phyloP scores from a whole-genome alignment of 257 asterid genomes.

The Avicennia marina region DNA sequence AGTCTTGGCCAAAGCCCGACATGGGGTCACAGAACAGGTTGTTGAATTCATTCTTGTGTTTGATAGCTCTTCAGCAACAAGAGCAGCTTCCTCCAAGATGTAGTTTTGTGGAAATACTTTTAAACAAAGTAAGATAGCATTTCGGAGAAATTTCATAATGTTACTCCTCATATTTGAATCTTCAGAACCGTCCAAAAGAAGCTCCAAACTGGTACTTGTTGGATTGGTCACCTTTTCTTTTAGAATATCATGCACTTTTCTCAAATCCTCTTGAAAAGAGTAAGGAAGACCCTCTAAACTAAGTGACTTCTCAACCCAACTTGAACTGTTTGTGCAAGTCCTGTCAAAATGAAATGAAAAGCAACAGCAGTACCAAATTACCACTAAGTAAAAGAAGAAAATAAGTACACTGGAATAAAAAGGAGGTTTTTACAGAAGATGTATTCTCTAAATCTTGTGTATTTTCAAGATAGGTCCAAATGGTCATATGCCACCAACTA shows the following conservation, averaged over 20 bases:
- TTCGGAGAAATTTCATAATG: constrained; percentile 79
- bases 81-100: constrained; percentile 88
- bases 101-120: constrained; percentile 70
- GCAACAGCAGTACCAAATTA: not conserved
- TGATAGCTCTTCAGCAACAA: constrained; percentile 87
- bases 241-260: constrained; percentile 40
- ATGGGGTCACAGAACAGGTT: constrained; percentile 61
- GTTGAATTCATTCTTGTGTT: constrained; percentile 56
- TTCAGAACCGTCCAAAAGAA: constrained; percentile 46
- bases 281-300: constrained; percentile 63
- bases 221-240: constrained; percentile 31
- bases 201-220: constrained; percentile 42
- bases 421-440: too few relatives aligned
- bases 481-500: too few relatives aligned
- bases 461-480: too few relatives aligned
- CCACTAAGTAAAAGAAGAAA: not conserved
- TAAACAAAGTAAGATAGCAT: constrained; percentile 75
- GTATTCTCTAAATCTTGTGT: too few relatives aligned
- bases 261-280: constrained; percentile 56
- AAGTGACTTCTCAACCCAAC: constrained; percentile 65
- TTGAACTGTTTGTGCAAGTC: constrained; percentile 88
- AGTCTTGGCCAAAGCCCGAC: constrained; percentile 82
- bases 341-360: constrained; percentile 31
- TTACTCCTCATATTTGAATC: constrained; percentile 55
- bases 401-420: not conserved